Evolutionary conservation across 2,329 filamentous ascomycete genomes (phyloP).

Genomic region (Claviceps fusiformis): DNA sequence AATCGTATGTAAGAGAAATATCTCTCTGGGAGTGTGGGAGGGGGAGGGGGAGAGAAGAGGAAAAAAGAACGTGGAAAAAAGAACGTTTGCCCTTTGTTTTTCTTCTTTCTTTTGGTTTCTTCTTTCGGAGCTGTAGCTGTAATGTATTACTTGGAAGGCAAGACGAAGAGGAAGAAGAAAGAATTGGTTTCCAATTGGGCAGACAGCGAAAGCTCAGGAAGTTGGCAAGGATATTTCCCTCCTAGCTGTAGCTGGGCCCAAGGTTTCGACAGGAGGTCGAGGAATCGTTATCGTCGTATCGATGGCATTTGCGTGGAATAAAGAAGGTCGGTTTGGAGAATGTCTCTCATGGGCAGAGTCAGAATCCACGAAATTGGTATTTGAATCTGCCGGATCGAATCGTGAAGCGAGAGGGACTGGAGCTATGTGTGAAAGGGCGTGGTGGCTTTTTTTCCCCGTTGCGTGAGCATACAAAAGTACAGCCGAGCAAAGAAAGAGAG

Average conservation of each 20-base stretch:
- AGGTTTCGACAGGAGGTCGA: conserved; percentile 9
- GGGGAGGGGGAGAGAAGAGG: too few relatives aligned
- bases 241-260: neutral
- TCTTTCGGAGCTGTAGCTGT: neutral
- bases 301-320: conserved; percentile 18
- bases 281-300: conserved; percentile 19
- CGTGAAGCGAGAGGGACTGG: neutral
- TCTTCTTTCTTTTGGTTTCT: too few relatives aligned
- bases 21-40: neutral
- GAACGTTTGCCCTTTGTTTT: neutral
- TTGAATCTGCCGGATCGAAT: neutral
- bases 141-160: neutral
- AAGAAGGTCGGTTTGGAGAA: conserved; percentile 3
- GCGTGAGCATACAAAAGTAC: conserved; percentile 2
- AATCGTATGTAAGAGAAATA: neutral
- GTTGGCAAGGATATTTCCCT: neutral
- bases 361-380: neutral
- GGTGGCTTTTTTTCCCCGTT: conserved; percentile 5
- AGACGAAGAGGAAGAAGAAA: neutral
- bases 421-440: neutral
- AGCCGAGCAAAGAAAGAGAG: neutral
- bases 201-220: neutral
- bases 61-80: neutral
- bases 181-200: conserved; percentile 1
- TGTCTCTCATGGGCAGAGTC: neutral